Percentiles rank a stretch among this genome's conserved stretches.
phyloP scores from a whole-genome alignment of 495 filamentous ascomycete species.

The Tuber borchii region DNA sequence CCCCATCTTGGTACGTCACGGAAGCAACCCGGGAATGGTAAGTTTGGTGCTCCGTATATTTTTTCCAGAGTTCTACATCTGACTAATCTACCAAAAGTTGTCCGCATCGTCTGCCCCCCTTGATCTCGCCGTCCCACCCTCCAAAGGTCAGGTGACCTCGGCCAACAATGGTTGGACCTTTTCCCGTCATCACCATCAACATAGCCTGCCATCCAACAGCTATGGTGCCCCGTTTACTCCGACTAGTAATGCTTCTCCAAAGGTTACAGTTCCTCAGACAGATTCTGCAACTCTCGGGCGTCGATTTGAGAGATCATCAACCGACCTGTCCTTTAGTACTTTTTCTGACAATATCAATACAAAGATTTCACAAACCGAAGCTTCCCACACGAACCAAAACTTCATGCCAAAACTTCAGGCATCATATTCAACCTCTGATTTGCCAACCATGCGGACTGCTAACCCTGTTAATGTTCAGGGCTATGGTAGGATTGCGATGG shows the following conservation, averaged over 20 bases:
- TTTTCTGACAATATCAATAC: constrained; percentile 38
- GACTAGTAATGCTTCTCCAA: constrained; percentile 40
- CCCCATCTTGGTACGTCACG: constrained; percentile 67
- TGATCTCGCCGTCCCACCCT: constrained; percentile 67
- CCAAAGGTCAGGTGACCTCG: constrained; percentile 53
- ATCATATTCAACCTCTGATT: constrained; percentile 83
- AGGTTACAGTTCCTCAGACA: constrained; percentile 40
- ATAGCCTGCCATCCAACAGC: constrained; percentile 66
- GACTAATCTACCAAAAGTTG: constrained; percentile 49
- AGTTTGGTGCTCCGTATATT: constrained; percentile 43
- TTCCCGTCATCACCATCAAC: constrained; percentile 70
- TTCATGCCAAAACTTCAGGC: constrained; percentile 62
- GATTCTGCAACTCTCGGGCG: constrained; percentile 39
- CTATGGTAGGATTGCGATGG: constrained; percentile 34
- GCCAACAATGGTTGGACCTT: constrained; percentile 53
- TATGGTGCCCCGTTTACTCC: constrained; percentile 38
- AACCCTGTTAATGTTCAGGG: constrained; percentile 28
- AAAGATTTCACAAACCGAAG: constrained; percentile 29
- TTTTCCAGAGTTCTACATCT: constrained; percentile 19
- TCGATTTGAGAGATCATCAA: constrained; percentile 36
- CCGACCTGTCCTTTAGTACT: constrained; percentile 35
- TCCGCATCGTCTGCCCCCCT: constrained; percentile 75
- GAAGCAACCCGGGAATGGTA: constrained; percentile 63
- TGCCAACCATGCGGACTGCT: constrained; percentile 70
- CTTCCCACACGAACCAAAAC: constrained; percentile 27